Evolutionary conservation across 2,329 filamentous ascomycete genomes (phyloP), one percentile per base, ranked within the genome.

Genomic region (Ustulina deusta): DNA sequence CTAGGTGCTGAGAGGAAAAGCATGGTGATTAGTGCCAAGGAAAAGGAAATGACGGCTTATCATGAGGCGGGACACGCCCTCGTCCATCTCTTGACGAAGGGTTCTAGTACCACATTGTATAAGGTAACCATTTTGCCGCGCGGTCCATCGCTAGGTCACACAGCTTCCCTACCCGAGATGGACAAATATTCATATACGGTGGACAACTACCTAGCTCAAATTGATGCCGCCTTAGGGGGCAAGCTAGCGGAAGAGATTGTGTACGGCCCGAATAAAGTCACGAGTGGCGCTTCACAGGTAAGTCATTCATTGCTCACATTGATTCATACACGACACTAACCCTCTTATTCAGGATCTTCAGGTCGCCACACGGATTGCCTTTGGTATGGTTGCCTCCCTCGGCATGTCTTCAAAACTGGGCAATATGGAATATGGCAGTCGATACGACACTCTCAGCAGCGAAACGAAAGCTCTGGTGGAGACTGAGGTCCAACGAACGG

Each of bases 41-140:
- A 99, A 82, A 98, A 97, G 83, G 88, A 96, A 74, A 91, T 94
- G 85, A 97, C 94, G n/a, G 94, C 94, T 0, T 97, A 97, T 76
- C 94, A 97, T 77, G 96, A 99, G 82, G 97, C 95, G 63, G 96
- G 96, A 2, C 96, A 99, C 79, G 94, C 96, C 9, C 87, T 99
- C 17, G 93, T 97, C 66, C 91, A 91, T 63, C 90, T 97, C 76
- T 94, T 95, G 73, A 93, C 91, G 13, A 84, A 85, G 70, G 90
- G 91, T 68, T 89, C 88, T 42, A 88, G 91, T 60, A 90, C 87
- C 70, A 92, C 91, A 36, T 86, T 99, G 1, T 97, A 99, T 86
- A 99, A 99, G 82, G 94, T 97, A 57, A 99, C 96, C 0, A 97
- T 99, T 74, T 91, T 99, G 75, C 94, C 96, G 61, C 91, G 97